phyloP scores from a whole-genome alignment of 805 yeast species.

The Candida tallmaniae region DNA sequence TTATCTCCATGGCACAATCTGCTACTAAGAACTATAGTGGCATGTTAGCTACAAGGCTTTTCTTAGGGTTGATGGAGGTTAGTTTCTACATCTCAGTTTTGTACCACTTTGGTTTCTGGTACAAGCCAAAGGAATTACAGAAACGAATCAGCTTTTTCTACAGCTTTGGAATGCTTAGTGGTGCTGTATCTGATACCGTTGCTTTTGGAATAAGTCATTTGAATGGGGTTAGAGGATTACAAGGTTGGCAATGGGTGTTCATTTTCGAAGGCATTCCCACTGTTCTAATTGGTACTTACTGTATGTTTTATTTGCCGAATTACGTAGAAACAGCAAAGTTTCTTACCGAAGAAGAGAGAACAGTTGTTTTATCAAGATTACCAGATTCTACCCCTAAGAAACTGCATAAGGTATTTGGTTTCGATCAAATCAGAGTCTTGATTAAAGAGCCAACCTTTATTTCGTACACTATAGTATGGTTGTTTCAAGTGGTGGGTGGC shows the following conservation, averaged over 20 bases:
- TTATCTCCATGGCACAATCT: conserved; percentile 11
- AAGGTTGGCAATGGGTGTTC: conserved; percentile 14
- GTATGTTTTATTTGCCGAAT: conserved; percentile 11
- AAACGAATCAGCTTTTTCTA: conserved; percentile 19
- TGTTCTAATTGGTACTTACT: conserved; percentile 7
- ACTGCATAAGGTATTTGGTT: conserved; percentile 6
- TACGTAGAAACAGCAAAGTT: conserved; percentile 11
- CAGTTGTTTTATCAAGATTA: conserved; percentile 2
- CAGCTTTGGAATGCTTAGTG: conserved; percentile 17
- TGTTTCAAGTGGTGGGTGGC: conserved; percentile 15
- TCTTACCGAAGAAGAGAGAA: conserved; percentile 10
- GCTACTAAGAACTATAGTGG: conserved; percentile 8
- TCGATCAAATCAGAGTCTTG: conserved; percentile 9
- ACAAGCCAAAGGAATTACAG: conserved; percentile 16
- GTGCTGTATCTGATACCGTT: conserved; percentile 17
- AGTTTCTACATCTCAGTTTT: conserved; percentile 11
- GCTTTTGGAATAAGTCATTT: conserved; percentile 15
- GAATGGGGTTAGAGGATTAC: conserved; percentile 9
- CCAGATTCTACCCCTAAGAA: conserved; percentile 12
- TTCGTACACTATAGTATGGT: conserved; percentile 12
- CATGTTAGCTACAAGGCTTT: conserved; percentile 10
- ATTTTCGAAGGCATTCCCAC: conserved; percentile 13
- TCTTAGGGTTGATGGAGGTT: conserved; percentile 10
- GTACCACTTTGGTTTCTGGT: conserved; percentile 18
- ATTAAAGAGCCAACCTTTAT: conserved; percentile 12